phyloP scores from a whole-genome alignment of 768 basidiomycete species.

The Crucibulum laeve region DNA sequence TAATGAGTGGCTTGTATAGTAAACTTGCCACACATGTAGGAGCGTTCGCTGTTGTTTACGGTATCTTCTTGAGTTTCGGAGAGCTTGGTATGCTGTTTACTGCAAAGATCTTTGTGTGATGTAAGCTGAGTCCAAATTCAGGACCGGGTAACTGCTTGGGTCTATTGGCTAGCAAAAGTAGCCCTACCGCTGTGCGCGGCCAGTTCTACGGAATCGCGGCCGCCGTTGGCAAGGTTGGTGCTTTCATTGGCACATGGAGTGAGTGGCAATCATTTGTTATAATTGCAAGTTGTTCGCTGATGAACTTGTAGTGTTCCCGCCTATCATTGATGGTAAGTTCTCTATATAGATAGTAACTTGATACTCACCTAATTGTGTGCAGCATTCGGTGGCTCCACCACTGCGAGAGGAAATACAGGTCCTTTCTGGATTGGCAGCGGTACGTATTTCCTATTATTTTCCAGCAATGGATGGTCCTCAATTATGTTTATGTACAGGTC shows the following conservation, averaged over 20 bases:
- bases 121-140: conserved; percentile 13
- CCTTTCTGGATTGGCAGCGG: conserved; percentile 88
- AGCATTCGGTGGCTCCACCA: conserved; percentile 58
- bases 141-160: conserved; percentile 86
- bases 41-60: conserved; percentile 86
- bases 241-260: conserved; percentile 83
- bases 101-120: neutral
- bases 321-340: conserved; percentile 54
- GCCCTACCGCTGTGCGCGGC: conserved; percentile 82
- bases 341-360: neutral
- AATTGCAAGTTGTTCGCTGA: neutral
- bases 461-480: neutral
- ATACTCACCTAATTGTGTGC: conserved; percentile 7
- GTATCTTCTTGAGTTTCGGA: conserved; percentile 86
- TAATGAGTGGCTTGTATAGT: conserved; percentile 81
- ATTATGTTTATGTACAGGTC: conserved; percentile 28
- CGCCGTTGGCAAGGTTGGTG: conserved; percentile 81
- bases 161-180: conserved; percentile 78
- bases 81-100: conserved; percentile 62
- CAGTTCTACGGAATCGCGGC: conserved; percentile 86
- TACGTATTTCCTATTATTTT: conserved; percentile 14
- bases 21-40: conserved; percentile 62
- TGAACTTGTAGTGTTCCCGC: conserved; percentile 49
- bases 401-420: conserved; percentile 66
- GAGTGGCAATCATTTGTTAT: conserved; percentile 16